A percentile compares a stretch with the other conserved stretches of the same genome.
Evolutionary conservation across 495 filamentous ascomycete species (phyloP).

Genomic region (Corynascus novoguineensis): DNA sequence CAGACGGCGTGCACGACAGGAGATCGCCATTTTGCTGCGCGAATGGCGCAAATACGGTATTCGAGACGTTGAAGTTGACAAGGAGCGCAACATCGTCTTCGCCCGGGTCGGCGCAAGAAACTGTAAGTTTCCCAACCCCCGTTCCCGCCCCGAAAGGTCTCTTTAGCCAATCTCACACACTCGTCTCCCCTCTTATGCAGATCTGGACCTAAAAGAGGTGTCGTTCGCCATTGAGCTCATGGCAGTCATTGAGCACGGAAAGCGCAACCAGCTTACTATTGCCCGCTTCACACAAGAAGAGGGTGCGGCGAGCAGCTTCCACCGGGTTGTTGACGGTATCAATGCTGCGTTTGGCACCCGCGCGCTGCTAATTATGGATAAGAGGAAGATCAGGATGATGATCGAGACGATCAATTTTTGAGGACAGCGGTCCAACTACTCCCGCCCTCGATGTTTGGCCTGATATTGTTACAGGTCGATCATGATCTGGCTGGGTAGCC

Average conservation of each 20-base stretch:
- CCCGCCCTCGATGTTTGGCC: background rate
- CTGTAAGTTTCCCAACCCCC: constrained; percentile 59
- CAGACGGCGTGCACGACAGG: constrained; percentile 63
- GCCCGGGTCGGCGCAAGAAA: constrained; percentile 70
- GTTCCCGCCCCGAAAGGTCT: too few relatives aligned
- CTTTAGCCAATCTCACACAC: constrained; percentile 3
- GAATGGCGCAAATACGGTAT: constrained; percentile 80
- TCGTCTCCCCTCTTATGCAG: constrained; percentile 34
- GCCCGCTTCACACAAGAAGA: constrained; percentile 81
- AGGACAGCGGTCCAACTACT: background rate
- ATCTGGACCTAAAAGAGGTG: constrained; percentile 69
- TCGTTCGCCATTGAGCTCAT: constrained; percentile 78
- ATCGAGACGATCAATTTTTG: constrained; percentile 49
- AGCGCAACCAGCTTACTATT: constrained; percentile 60
- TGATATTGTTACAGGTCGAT: background rate
- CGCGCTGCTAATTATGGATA: constrained; percentile 63
- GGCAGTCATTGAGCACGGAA: constrained; percentile 74
- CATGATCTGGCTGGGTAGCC: background rate
- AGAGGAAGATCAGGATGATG: constrained; percentile 64
- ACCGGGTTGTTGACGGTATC: constrained; percentile 72
- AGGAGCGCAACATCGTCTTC: constrained; percentile 64
- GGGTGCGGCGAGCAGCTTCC: constrained; percentile 80
- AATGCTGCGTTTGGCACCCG: constrained; percentile 52
- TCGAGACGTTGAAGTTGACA: constrained; percentile 67
- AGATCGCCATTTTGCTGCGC: constrained; percentile 63